phyloP scores from a whole-genome alignment of 257 asterid genomes.

The Solanum sejunctum region DNA sequence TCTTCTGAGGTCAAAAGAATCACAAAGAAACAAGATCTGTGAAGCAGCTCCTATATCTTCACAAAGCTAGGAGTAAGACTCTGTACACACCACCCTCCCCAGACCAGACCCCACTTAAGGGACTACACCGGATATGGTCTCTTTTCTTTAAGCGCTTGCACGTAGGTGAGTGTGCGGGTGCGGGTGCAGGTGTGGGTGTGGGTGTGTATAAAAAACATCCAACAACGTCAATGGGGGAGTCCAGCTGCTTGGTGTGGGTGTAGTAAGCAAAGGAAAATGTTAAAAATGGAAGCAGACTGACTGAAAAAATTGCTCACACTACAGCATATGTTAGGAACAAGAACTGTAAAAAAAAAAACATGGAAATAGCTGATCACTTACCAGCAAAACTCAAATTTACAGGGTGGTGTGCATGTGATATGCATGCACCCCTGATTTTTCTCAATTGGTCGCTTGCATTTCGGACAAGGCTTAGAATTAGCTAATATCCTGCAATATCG shows the following conservation, averaged over 20 bases:
- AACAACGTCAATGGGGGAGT: background rate
- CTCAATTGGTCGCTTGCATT: conserved; percentile 99
- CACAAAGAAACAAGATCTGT: background rate
- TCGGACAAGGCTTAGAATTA: conserved; percentile 97
- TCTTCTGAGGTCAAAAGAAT: conserved; percentile 7
- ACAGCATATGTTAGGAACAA: background rate
- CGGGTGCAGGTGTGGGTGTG: too few relatives aligned
- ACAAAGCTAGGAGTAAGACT: background rate
- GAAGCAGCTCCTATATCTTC: background rate
- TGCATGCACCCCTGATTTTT: conserved; percentile 99
- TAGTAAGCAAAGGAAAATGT: background rate
- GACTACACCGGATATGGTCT: background rate
- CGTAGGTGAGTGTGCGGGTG: too few relatives aligned
- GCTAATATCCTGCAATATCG: conserved; percentile 78
- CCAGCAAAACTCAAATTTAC: conserved; percentile 99
- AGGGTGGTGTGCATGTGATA: conserved; percentile 95
- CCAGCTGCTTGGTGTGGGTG: background rate
- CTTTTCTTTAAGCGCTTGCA: background rate
- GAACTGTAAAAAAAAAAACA: background rate
- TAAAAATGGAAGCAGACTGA: background rate
- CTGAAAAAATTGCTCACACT: background rate
- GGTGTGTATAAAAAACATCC: background rate
- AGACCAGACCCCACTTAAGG: background rate
- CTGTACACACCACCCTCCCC: background rate
- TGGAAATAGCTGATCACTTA: conserved; percentile 18